Evolutionary conservation across 345 rosid species (phyloP).

Genomic region (Gossypium thurberi): DNA sequence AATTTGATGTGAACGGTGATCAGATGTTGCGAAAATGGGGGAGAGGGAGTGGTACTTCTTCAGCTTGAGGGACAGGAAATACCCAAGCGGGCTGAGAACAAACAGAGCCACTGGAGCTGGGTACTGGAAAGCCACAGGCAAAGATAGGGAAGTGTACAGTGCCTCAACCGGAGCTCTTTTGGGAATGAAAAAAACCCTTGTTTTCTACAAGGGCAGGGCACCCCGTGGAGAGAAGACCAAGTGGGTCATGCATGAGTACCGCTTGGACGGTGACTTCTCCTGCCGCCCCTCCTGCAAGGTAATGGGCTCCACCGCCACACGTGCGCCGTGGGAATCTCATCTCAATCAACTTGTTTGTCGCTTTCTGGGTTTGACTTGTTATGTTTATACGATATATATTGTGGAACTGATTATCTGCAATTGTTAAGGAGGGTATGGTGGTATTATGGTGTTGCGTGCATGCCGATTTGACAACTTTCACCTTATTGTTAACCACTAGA

Average conservation of each 20-base stretch:
- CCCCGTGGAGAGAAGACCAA: constrained; percentile 42
- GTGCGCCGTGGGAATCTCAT: constrained; percentile 10
- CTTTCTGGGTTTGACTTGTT: constrained; percentile 11
- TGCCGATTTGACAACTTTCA: constrained; percentile 6
- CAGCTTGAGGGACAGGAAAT: constrained; percentile 42
- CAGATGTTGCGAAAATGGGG: constrained; percentile 27
- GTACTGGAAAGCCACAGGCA: constrained; percentile 47
- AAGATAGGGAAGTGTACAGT: constrained; percentile 39
- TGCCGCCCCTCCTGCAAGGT: constrained; percentile 15
- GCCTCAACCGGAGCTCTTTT: constrained; percentile 23
- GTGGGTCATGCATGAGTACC: constrained; percentile 53
- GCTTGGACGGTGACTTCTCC: constrained; percentile 19
- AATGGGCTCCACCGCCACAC: not conserved
- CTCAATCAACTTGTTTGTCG: constrained; percentile 6
- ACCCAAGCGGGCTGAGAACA: constrained; percentile 24
- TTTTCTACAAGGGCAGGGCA: constrained; percentile 44
- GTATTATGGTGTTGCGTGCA: not conserved
- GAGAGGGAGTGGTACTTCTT: constrained; percentile 48
- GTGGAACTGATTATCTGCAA: too few relatives aligned
- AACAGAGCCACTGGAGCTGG: constrained; percentile 44
- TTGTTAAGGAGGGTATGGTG: not conserved
- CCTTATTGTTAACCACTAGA: not conserved
- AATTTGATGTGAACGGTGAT: not conserved
- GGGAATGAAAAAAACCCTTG: constrained; percentile 43
- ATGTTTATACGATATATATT: not conserved